Evolutionary conservation across 176 grass and related monocot species (phyloP), one percentile per base, ranked within the genome.

Genomic region (Secale cereale): DNA sequence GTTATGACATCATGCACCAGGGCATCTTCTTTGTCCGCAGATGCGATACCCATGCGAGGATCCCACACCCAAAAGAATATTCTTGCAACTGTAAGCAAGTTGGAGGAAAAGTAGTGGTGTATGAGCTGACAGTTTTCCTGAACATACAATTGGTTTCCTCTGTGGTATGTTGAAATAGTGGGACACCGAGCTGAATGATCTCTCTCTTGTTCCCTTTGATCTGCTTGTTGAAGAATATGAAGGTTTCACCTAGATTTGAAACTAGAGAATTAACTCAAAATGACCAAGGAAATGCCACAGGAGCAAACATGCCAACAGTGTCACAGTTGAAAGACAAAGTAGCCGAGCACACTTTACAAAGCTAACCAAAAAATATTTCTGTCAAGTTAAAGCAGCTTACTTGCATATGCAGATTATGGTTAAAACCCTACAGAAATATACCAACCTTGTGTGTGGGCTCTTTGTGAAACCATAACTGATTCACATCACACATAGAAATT

Each of bases 171-270:
- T 99, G 97, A 87, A 99, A 99, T 59, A 99, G 81, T 40, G 97
- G 94, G 56, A 92, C 92, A 0, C 97, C 97, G 0, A 99, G 90
- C 88, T 99, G 97, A 91, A 99, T 92, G 59, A 99, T 94, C 88
- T 99, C 97, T 74, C 94, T 96, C 79, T 97, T 99, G 85, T 99
- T 94, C 82, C 97, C 94, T 80, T 99, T 99, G 59, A 96, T 94
- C 72, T 99, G 86, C 82, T 97, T 99, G 87, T 99, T 99, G 86
- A 99, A 99, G 82, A 92, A 94, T 90, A 99, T 99, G 82, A 94
- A 99, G 22, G 97, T 97, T 52, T 99, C 97, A 70, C 97, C 97
- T 99, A 80, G 72, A 89, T 72, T 29, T 66, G 28, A 66, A 85
- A 48, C 54, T 81, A 76, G 48, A 90, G 16, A 61, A 80, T 91